Conservation (phyloP, 2,329 filamentous ascomycete genomes). For the Tolypocladium tundrense region DNA sequence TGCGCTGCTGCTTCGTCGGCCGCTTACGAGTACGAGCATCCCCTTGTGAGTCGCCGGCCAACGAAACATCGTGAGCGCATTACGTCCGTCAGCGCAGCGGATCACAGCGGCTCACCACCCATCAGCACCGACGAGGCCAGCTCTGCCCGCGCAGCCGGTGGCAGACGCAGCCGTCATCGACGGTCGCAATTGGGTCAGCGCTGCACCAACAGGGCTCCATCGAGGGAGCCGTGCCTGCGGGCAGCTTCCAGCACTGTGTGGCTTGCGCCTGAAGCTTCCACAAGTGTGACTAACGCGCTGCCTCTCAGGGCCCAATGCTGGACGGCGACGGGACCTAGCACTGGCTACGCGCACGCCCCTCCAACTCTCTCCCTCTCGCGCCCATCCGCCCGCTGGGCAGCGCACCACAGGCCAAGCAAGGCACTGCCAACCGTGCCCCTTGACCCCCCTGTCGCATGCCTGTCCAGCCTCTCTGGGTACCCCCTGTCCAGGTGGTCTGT, state of each 20-base stretch:
- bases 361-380: background rate
- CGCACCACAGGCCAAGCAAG: background rate
- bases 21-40: background rate
- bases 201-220: background rate
- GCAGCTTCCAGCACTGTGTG: slow-evolving; percentile 10
- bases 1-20: background rate
- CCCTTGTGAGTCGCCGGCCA: background rate
- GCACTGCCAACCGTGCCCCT: background rate
- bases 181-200: background rate
- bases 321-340: background rate
- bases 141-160: background rate
- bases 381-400: background rate
- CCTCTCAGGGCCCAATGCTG: background rate
- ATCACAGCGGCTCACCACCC: background rate
- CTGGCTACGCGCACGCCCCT: background rate
- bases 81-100: background rate
- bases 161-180: background rate
- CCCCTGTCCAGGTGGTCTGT: slow-evolving; percentile 3
- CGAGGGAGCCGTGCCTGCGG: slow-evolving; percentile 4
- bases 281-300: background rate
- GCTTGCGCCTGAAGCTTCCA: slow-evolving; percentile 8
- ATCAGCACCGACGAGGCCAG: background rate
- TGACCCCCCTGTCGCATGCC: slow-evolving; percentile 14
- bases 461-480: slow-evolving; percentile 4
- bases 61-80: background rate